Evolutionary conservation across 2,329 filamentous ascomycete species (phyloP), one percentile per base, ranked within the genome.

Genomic region (Ophiocordyceps polyrhachis-furcata): DNA sequence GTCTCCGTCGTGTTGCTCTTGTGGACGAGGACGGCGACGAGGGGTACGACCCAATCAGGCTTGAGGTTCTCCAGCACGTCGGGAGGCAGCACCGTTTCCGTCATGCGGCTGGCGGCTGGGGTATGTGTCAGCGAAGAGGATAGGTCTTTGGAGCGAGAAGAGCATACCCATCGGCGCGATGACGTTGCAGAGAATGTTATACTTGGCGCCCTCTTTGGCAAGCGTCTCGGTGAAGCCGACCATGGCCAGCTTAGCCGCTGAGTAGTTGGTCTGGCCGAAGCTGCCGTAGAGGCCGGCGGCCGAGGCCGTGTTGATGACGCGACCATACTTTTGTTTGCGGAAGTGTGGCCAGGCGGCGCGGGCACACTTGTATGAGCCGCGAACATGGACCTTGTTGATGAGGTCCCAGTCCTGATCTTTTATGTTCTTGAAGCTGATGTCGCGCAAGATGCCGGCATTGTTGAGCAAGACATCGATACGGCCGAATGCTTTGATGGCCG

Each of bases 361-460:
- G 49, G 91, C 75, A 63, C 85, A 93, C 76, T 94, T 96, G 74
- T 93, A 98, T 57, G 87, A 81, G 55, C 91, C 91, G 59, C 79
- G 83, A 56, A 95, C 79, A 65, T 98, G 89, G 47, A 96, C 89
- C 61, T 79, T 81, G 65, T 89, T 84, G 61, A 95, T 83, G 53
- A 95, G 68, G 61, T 98, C 89, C 91, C 91, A 98, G 64, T 98
- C 91, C 59, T 82, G 67, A 62, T 98, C 91, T 63, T 82, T 91
- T 76, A 96, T 93, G 68, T 96, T 96, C 76, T 94, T 94, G 71
- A 98, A 96, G 73, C 84, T 89, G 59, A 96, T 64, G 67, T 96
- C 88, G 49, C 89, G 82, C 48, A 94, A 73, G 59, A 96, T 96
- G 58, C 91, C 89, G 49, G 91, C 91, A 61, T 96, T 98, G 74